phyloP scores from a whole-genome alignment of 1,284 basidiomycete genomes.

The Austroboletus sp. region DNA sequence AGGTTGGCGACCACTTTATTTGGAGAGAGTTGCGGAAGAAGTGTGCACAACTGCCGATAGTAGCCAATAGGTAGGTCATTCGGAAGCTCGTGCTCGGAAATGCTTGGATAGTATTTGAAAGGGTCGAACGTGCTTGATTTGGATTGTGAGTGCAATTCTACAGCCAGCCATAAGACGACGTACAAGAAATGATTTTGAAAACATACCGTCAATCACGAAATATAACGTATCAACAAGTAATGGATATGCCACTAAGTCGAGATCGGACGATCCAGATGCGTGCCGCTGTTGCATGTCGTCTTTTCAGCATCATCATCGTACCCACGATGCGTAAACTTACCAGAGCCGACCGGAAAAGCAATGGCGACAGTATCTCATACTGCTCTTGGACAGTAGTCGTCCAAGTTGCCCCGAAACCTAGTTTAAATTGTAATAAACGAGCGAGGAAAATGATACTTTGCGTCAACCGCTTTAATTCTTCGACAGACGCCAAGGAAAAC shows the following conservation, averaged over 20 bases:
- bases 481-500: constrained; percentile 21
- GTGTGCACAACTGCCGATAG: constrained; percentile 46
- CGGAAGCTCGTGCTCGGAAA: constrained; percentile 45
- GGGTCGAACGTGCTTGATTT: constrained; percentile 48
- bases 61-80: constrained; percentile 52
- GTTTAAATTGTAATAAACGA: constrained; percentile 63
- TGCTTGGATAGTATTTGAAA: constrained; percentile 56
- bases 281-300: constrained; percentile 38
- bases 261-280: constrained; percentile 40
- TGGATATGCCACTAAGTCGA: constrained; percentile 54
- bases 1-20: constrained; percentile 51
- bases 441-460: constrained; percentile 46
- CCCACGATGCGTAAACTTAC: constrained; percentile 37
- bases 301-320: constrained; percentile 8
- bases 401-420: constrained; percentile 60
- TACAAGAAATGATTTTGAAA: neutral
- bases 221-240: constrained; percentile 67
- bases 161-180: neutral
- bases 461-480: constrained; percentile 18
- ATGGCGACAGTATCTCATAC: constrained; percentile 40
- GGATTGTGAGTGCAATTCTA: constrained; percentile 57
- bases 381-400: constrained; percentile 45
- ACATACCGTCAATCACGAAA: constrained; percentile 64
- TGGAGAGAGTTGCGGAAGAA: constrained; percentile 44
- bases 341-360: constrained; percentile 49